A percentile compares a stretch with the other conserved stretches of the same genome.
phyloP scores from a whole-genome alignment of 78 protist genomes.

The Tieghemostelium lacteum region DNA sequence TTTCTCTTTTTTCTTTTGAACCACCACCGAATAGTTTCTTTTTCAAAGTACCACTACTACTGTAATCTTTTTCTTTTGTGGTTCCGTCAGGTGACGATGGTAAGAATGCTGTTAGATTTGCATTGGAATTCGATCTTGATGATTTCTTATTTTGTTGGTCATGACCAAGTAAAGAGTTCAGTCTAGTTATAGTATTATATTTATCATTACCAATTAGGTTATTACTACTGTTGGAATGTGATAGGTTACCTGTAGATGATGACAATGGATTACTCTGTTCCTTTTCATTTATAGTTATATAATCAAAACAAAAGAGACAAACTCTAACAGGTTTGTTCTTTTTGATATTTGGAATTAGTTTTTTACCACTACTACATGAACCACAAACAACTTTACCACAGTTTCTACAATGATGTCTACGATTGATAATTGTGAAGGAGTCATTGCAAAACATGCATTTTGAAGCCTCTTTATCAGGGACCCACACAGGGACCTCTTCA shows the following conservation, averaged over 20 bases:
- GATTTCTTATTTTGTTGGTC: no score
- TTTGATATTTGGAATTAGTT: conserved; percentile 15
- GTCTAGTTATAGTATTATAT: not conserved
- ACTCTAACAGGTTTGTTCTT: conserved; percentile 62
- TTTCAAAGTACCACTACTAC: not conserved
- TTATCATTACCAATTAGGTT: not conserved
- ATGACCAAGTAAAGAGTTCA: not conserved
- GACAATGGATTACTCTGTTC: not conserved
- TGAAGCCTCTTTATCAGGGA: conserved; percentile 66
- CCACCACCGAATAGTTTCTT: not conserved
- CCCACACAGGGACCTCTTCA: conserved; percentile 77
- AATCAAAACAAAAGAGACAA: conserved; percentile 66
- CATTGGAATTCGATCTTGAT: no score
- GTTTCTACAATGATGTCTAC: conserved; percentile 83
- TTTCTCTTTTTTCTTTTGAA: not conserved
- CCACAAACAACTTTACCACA: conserved; percentile 85
- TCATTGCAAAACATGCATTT: conserved; percentile 80
- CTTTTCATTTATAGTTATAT: conserved; percentile 16
- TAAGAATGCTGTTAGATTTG: not conserved
- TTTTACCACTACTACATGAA: conserved; percentile 49
- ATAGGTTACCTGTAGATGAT: not conserved
- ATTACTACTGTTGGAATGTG: not conserved
- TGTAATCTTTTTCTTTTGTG: no score
- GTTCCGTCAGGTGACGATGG: not conserved
- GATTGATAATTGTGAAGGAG: conserved; percentile 58